Evolutionary conservation across 2,329 filamentous ascomycete genomes (phyloP).

Genomic region (Periconia sp.): DNA sequence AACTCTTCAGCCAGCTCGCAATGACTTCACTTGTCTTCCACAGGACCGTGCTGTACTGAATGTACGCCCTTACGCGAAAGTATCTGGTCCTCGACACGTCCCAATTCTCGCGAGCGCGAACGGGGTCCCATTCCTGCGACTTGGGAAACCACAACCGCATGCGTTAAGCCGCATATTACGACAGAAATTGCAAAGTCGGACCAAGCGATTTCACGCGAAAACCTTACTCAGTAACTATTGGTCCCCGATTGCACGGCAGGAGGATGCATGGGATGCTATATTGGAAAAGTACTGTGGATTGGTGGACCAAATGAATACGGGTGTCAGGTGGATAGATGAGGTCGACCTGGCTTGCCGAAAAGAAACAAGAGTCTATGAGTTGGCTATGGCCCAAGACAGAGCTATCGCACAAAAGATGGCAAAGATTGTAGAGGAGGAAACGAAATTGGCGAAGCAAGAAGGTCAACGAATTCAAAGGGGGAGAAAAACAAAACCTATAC

Average conservation of each 20-base stretch:
- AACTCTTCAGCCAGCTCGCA: constrained; percentile 13
- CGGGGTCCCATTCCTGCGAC: constrained; percentile 65
- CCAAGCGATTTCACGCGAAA: constrained; percentile 44
- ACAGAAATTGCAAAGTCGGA: constrained; percentile 52
- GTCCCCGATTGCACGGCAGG: constrained; percentile 41
- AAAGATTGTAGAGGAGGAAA: constrained; percentile 52
- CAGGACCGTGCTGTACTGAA: constrained; percentile 48
- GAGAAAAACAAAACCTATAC: constrained; percentile 25
- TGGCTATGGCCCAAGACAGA: constrained; percentile 28
- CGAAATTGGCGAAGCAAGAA: constrained; percentile 45
- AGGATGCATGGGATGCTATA: constrained; percentile 54
- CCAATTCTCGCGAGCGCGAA: constrained; percentile 61
- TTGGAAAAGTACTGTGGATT: constrained; percentile 30
- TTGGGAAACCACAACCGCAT: constrained; percentile 65
- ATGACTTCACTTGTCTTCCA: constrained; percentile 39
- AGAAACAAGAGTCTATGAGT: constrained; percentile 19
- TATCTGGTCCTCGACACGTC: constrained; percentile 59
- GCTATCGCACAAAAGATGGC: constrained; percentile 47
- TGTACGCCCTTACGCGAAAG: constrained; percentile 51
- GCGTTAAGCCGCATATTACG: constrained; percentile 61
- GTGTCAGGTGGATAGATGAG: constrained; percentile 34
- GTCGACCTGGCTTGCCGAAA: constrained; percentile 19
- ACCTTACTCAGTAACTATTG: constrained; percentile 47
- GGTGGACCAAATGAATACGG: constrained; percentile 13
- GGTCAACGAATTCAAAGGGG: constrained; percentile 32